phyloP scores from a whole-genome alignment of 306 rosid species.

The Citrullus amarus region DNA sequence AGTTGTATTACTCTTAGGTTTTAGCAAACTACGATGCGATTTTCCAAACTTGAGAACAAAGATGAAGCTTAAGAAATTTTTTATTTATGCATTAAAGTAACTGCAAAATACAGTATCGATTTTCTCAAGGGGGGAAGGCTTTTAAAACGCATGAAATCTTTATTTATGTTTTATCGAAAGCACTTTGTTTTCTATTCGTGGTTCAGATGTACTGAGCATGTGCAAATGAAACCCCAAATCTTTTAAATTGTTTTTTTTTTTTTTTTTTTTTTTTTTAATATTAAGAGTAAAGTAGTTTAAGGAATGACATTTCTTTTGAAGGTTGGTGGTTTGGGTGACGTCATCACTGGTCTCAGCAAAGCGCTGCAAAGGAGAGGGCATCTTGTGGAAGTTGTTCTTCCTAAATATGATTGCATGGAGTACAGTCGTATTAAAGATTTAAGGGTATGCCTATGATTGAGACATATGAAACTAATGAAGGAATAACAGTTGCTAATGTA shows the following conservation, averaged over 20 bases:
- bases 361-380: slow-evolving; percentile 88
- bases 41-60: too few species aligned
- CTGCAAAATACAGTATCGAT: too few species aligned
- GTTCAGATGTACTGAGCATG: neutral
- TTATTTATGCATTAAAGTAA: too few species aligned
- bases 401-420: slow-evolving; percentile 90
- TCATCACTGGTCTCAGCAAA: slow-evolving; percentile 77
- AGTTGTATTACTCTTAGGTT: slow-evolving; percentile 7
- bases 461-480: neutral
- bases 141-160: too few species aligned
- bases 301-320: slow-evolving; percentile 21
- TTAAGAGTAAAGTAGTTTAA: neutral
- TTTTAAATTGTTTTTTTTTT: neutral
- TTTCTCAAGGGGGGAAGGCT: too few species aligned
- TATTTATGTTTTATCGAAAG: neutral
- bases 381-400: slow-evolving; percentile 87
- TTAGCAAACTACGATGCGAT: too few species aligned
- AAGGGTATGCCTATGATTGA: slow-evolving; percentile 40
- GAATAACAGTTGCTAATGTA: neutral
- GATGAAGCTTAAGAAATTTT: too few species aligned
- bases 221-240: neutral
- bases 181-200: neutral
- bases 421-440: slow-evolving; percentile 45
- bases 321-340: slow-evolving; percentile 99
- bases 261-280: neutral